Base-by-base conservation (phyloP, 768 basidiomycete species). In the Lepiota venenata region DNA sequence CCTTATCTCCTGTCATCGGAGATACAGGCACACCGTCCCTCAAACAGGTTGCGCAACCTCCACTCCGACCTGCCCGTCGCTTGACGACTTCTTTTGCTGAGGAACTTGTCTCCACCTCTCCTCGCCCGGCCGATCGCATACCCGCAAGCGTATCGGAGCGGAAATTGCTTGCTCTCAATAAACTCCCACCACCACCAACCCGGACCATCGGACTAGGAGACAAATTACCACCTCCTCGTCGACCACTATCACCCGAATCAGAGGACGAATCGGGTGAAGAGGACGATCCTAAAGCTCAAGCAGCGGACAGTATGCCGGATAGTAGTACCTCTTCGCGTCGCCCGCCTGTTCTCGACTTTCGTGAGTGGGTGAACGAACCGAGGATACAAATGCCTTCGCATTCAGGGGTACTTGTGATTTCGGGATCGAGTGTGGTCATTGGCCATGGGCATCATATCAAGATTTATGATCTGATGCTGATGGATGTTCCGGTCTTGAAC, bases 111-210 rank as follows among this genome's bases (percentile, higher is more conserved):
- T 67, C 52, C 59, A 64, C 55, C 21, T 52, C 62, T 7, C 65
- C 66, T 8, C 68, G 66, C 60, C 67, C 39, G 20, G 55, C 3
- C 32, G 58, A 40, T 20, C 56, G 50, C 45, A 16, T 21, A 46
- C 57, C 58, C 2, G 61, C 66, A 5, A 51, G 58, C 12, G 57
- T 64, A 22, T 54, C 60, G 8, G 74, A 78, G 40, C 68, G 78
- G 15, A 79, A 73, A 57, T 53, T 63, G 0, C 50, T 79, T 15
- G 74, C 75, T 21, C 60, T 66, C 40, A 64, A 66, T 35, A 77
- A 68, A 55, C 77, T 85, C 20, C 87, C 81, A 0, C 90, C 90
- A 0, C 90, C 90, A 0, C 90, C 90, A 0, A 87, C 83, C 0
- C 85, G 90, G 4, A 85, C 74, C 0, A 90, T 91, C 42, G 87